These are phyloP conservation scores for Xylaria multiplex DNA, from an alignment of 2,329 filamentous ascomycete genomes.

Conservation along the genomic window DNA sequence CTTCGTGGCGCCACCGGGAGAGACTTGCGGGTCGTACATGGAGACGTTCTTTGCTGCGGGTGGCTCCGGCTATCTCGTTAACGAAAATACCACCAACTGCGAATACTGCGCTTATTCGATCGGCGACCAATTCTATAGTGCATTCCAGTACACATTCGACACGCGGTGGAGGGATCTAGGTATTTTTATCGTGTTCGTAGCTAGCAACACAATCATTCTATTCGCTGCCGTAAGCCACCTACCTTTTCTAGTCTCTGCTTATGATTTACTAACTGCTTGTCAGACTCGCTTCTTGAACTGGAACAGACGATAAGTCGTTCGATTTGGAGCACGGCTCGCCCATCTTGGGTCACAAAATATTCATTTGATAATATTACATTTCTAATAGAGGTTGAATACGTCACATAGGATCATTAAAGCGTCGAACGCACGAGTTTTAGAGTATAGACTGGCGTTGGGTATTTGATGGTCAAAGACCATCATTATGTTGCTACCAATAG, in stretches of 20 bases:
- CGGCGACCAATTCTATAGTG: conserved; percentile 81
- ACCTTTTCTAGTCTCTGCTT: conserved; percentile 1
- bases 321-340: not conserved
- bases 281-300: conserved; percentile 65
- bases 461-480: conserved; percentile 9
- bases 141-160: conserved; percentile 72
- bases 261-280: conserved; percentile 33
- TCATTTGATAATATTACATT: conserved; percentile 12
- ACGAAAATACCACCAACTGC: conserved; percentile 73
- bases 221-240: conserved; percentile 59
- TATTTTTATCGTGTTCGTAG: conserved; percentile 80
- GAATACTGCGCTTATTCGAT: conserved; percentile 84
- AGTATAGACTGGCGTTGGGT: conserved; percentile 28
- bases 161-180: conserved; percentile 85
- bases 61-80: conserved; percentile 76
- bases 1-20: conserved; percentile 73
- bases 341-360: not conserved
- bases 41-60: conserved; percentile 71
- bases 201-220: conserved; percentile 75
- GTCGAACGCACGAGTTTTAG: conserved; percentile 24
- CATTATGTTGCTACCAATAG: conserved; percentile 9
- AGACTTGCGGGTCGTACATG: conserved; percentile 82
- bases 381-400: conserved; percentile 23
- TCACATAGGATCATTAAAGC: conserved; percentile 9
- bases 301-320: conserved; percentile 57